Evolutionary conservation across 805 yeast species (phyloP).

Genomic region (Saturnispora dispora): DNA sequence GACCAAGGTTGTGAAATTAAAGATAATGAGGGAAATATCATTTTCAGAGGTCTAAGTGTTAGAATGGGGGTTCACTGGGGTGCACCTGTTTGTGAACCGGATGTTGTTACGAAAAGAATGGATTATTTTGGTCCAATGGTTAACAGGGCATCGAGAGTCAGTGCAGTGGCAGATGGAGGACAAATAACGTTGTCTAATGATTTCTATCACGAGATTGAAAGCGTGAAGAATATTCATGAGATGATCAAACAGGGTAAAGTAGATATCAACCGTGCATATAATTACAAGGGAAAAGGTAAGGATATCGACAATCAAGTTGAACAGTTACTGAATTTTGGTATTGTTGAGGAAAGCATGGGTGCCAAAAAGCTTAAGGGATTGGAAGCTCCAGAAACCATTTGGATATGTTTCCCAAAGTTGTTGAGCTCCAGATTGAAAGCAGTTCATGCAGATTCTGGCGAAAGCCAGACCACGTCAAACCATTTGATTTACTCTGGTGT

Average conservation of each 20-base stretch:
- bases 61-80: slow-evolving; percentile 99
- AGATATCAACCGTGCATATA: slow-evolving; percentile 33
- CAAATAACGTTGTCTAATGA: slow-evolving; percentile 84
- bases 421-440: slow-evolving; percentile 51
- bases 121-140: slow-evolving; percentile 99
- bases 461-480: slow-evolving; percentile 22
- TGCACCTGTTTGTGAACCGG: slow-evolving; percentile 89
- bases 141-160: slow-evolving; percentile 85
- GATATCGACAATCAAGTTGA: slow-evolving; percentile 56
- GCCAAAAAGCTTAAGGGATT: slow-evolving; percentile 87
- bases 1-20: slow-evolving; percentile 76
- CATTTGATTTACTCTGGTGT: slow-evolving; percentile 25
- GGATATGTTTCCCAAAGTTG: slow-evolving; percentile 63
- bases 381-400: slow-evolving; percentile 84
- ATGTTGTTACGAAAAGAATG: slow-evolving; percentile 93
- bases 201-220: slow-evolving; percentile 61
- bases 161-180: slow-evolving; percentile 97
- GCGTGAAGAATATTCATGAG: slow-evolving; percentile 42
- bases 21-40: slow-evolving; percentile 47
- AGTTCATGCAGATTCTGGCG: slow-evolving; percentile 21
- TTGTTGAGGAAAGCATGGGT: slow-evolving; percentile 61
- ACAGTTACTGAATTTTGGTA: slow-evolving; percentile 60
- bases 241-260: slow-evolving; percentile 27
- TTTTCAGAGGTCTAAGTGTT: slow-evolving; percentile 86
- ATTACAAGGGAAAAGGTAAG: slow-evolving; percentile 29